phyloP scores from a whole-genome alignment of 176 grass and related monocot genomes.

The Musa itinerans region DNA sequence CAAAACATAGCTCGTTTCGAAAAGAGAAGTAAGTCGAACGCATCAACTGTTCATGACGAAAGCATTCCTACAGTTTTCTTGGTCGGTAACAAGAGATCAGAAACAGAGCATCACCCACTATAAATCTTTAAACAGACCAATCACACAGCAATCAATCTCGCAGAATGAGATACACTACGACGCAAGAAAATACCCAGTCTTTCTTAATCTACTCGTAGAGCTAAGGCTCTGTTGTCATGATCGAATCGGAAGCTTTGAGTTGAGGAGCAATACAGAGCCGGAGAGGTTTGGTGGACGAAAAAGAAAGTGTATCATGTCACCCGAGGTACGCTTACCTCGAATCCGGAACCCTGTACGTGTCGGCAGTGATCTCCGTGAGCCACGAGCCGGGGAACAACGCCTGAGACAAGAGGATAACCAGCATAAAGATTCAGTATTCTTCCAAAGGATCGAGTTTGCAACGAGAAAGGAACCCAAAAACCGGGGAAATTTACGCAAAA shows the following conservation, averaged over 20 bases:
- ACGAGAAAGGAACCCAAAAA: neutral
- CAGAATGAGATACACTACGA: too few species aligned
- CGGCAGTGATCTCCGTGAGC: slow-evolving; percentile 17
- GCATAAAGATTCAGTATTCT: neutral
- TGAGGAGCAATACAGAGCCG: neutral
- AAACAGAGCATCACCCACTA: neutral
- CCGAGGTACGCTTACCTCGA: neutral
- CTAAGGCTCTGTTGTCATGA: too few species aligned
- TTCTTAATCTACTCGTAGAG: too few species aligned
- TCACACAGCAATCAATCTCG: too few species aligned
- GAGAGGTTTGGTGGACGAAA: neutral
- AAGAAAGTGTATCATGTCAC: neutral
- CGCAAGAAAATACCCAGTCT: too few species aligned
- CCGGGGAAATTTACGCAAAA: neutral
- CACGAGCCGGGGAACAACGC: slow-evolving; percentile 2
- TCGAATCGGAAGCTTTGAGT: neutral
- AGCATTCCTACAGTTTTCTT: neutral
- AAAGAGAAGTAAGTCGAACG: too few species aligned
- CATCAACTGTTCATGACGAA: neutral
- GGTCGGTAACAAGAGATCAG: neutral
- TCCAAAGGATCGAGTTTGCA: neutral
- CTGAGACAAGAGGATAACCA: neutral
- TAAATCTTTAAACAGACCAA: neutral
- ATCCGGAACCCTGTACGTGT: slow-evolving; percentile 7
- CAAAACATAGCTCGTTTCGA: too few species aligned